Conservation (phyloP, 495 filamentous ascomycete genomes). For the Tuber magnatum region DNA sequence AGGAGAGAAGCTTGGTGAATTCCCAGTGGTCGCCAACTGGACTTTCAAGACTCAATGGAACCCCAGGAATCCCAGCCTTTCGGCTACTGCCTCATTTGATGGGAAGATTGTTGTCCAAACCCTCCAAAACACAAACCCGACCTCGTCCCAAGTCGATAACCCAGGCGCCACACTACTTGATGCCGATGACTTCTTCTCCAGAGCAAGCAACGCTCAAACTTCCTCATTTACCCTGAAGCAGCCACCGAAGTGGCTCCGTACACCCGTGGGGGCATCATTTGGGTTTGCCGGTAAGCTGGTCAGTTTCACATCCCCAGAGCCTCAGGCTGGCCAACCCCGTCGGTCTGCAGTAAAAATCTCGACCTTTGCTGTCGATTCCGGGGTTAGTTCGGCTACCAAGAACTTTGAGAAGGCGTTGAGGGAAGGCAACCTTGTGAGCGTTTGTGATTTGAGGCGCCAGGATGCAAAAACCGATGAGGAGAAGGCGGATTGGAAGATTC, state of each 20-base stretch:
- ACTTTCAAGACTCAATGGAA: constrained; percentile 94
- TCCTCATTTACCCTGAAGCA: constrained; percentile 77
- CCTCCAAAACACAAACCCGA: constrained; percentile 75
- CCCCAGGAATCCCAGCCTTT: constrained; percentile 80
- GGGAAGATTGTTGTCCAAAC: constrained; percentile 90
- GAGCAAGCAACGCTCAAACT: constrained; percentile 83
- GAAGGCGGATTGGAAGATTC: constrained; percentile 89
- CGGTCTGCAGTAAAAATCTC: constrained; percentile 76
- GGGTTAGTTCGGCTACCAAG: constrained; percentile 73
- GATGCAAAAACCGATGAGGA: constrained; percentile 75
- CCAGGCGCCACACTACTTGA: constrained; percentile 49
- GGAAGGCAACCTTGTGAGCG: constrained; percentile 64
- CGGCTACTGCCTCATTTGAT: constrained; percentile 93
- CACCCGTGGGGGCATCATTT: constrained; percentile 80
- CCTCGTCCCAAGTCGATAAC: constrained; percentile 50
- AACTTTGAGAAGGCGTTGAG: constrained; percentile 78
- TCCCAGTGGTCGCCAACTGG: constrained; percentile 97
- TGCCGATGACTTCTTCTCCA: constrained; percentile 94
- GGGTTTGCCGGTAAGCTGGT: constrained; percentile 93
- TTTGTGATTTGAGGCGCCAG: constrained; percentile 72
- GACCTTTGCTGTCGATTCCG: constrained; percentile 77
- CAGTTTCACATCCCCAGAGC: constrained; percentile 56
- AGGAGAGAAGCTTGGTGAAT: constrained; percentile 78
- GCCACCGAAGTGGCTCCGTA: constrained; percentile 83
- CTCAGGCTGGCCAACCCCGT: constrained; percentile 53